Conservation (phyloP, 176 grass and related monocot genomes). For the Aegilops sharonensis region DNA sequence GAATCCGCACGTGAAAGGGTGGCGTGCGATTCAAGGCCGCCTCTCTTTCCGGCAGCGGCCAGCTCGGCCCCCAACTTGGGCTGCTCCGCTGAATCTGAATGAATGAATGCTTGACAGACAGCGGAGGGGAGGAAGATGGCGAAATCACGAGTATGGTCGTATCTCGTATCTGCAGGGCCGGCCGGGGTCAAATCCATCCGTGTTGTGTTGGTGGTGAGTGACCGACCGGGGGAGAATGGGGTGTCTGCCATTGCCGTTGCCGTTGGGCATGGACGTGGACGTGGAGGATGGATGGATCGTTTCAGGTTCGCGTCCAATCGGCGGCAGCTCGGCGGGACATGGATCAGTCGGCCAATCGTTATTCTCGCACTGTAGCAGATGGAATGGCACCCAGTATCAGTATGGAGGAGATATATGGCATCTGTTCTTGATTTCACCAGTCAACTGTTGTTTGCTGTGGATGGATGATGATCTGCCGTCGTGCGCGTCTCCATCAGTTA, state of each 20-base stretch:
- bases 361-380: background rate
- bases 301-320: constrained; percentile 45
- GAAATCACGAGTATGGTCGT: background rate
- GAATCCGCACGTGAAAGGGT: constrained; percentile 41
- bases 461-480: background rate
- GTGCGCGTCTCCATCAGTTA: background rate
- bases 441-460: constrained; percentile 13
- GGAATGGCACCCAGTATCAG: background rate
- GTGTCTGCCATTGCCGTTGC: constrained; percentile 25
- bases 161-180: background rate
- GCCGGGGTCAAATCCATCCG: background rate
- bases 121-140: background rate
- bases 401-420: background rate
- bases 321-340: background rate
- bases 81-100: constrained; percentile 16
- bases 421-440: background rate
- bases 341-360: background rate
- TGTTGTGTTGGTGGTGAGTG: background rate
- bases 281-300: background rate
- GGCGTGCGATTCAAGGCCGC: constrained; percentile 31
- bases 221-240: background rate
- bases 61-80: constrained; percentile 21
- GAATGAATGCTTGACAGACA: background rate
- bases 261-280: no score
- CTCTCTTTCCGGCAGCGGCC: constrained; percentile 20